Conservation (phyloP, 805 yeast genomes). For the Wickerhamomyces rabaulensis region DNA sequence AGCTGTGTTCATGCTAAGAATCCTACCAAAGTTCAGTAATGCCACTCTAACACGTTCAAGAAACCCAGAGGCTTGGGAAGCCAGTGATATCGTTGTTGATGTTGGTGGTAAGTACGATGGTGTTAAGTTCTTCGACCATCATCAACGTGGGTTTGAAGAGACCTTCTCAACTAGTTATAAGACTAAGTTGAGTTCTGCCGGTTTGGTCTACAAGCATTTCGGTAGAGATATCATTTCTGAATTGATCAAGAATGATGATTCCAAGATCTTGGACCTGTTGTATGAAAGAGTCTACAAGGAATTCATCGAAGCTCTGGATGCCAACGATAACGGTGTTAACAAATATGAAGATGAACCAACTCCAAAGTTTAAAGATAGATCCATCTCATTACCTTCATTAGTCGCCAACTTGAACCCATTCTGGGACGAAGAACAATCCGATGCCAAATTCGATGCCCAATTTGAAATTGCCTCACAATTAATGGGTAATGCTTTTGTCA, state of each 20-base stretch:
- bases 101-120: conserved; percentile 91
- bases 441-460: conserved; percentile 58
- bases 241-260: conserved; percentile 36
- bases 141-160: conserved; percentile 85
- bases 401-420: conserved; percentile 79
- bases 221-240: conserved; percentile 65
- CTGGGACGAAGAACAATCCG: conserved; percentile 70
- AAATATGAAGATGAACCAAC: conserved; percentile 51
- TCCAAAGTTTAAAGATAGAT: conserved; percentile 65
- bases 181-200: conserved; percentile 91
- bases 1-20: conserved; percentile 80
- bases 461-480: conserved; percentile 69
- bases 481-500: conserved; percentile 78
- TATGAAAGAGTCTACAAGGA: conserved; percentile 78
- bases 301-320: conserved; percentile 89
- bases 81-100: conserved; percentile 88
- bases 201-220: conserved; percentile 82
- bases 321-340: conserved; percentile 90
- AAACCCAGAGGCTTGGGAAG: conserved; percentile 76
- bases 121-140: conserved; percentile 86
- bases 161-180: conserved; percentile 56
- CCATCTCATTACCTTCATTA: conserved; percentile 71
- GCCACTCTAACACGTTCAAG: conserved; percentile 79
- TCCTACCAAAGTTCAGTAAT: conserved; percentile 61
- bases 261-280: conserved; percentile 51